These are phyloP conservation scores for Wickerhamomyces xylosicus DNA, from an alignment of 805 yeast genomes.

Conservation along the genomic window DNA sequence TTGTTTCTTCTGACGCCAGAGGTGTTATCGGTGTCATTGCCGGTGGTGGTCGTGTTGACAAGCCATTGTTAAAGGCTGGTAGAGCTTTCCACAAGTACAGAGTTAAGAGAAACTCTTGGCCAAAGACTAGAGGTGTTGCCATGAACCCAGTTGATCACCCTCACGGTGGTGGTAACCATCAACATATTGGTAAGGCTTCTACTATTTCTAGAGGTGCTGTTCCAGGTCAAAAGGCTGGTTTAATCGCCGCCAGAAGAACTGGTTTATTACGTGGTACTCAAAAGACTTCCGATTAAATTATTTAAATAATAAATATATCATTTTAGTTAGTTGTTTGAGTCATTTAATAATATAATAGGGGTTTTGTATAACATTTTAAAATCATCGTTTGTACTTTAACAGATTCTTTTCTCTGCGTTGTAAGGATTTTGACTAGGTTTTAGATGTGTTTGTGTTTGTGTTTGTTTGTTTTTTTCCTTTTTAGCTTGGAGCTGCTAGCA, in stretches of 20 bases:
- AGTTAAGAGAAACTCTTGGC: constrained; percentile 99
- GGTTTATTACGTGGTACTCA: constrained; percentile 99
- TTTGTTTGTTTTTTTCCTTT: no score
- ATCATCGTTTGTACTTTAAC: neutral
- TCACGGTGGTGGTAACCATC: constrained; percentile 99
- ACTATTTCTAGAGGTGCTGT: constrained; percentile 99
- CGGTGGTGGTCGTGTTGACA: constrained; percentile 99
- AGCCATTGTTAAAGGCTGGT: constrained; percentile 99
- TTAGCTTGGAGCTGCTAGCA: no score
- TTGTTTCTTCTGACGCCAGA: constrained; percentile 91
- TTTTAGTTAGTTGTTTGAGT: constrained; percentile 13
- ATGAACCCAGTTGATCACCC: constrained; percentile 99
- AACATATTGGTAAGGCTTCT: constrained; percentile 99
- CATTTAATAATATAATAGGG: constrained; percentile 16
- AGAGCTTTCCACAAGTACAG: constrained; percentile 99
- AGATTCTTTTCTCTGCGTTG: neutral
- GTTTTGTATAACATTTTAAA: constrained; percentile 14
- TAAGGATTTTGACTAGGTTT: no score
- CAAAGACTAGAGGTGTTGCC: constrained; percentile 99
- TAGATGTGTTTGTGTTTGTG: no score
- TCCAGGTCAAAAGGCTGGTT: constrained; percentile 99
- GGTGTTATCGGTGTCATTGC: constrained; percentile 99
- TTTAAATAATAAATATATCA: constrained; percentile 7
- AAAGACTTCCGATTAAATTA: constrained; percentile 66
- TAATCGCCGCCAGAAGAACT: constrained; percentile 99